phyloP scores from a whole-genome alignment of 2,329 filamentous ascomycete species.

The Pleomassaria siparia region DNA sequence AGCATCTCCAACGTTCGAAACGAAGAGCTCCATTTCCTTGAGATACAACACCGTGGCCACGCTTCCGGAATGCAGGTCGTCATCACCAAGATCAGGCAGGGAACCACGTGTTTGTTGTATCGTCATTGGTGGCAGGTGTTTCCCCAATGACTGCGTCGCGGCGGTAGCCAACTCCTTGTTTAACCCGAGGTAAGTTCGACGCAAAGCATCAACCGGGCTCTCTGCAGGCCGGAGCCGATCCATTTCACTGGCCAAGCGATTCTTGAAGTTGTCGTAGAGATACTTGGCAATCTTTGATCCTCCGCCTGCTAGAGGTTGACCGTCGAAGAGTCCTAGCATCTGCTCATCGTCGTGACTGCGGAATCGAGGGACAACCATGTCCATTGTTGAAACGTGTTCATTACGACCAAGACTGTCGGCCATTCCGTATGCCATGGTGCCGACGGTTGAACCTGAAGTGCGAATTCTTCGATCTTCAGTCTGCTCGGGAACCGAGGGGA shows the following conservation, averaged over 20 bases:
- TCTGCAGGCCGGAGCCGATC: conserved; percentile 72
- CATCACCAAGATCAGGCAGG: conserved; percentile 77
- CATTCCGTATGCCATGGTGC: conserved; percentile 93
- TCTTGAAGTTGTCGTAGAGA: conserved; percentile 91
- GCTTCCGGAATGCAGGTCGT: conserved; percentile 86
- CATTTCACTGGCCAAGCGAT: conserved; percentile 79
- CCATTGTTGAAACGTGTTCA: conserved; percentile 92
- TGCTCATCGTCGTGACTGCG: conserved; percentile 88
- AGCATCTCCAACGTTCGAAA: conserved; percentile 93
- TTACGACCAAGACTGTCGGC: conserved; percentile 90
- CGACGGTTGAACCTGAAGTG: conserved; percentile 93
- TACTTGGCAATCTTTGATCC: conserved; percentile 97
- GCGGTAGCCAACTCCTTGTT: conserved; percentile 93
- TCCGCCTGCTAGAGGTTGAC: conserved; percentile 81
- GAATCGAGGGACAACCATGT: conserved; percentile 91
- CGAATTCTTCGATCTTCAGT: conserved; percentile 92
- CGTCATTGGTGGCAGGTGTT: conserved; percentile 48
- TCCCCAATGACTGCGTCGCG: conserved; percentile 77
- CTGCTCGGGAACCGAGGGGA: conserved; percentile 90
- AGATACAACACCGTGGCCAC: conserved; percentile 92
- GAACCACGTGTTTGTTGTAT: conserved; percentile 67
- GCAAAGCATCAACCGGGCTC: conserved; percentile 77
- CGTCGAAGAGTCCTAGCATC: conserved; percentile 93
- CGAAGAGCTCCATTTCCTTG: conserved; percentile 84
- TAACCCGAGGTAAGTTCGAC: conserved; percentile 81